Conservation (phyloP, 139 green algal species). For the Coelastrella sp. region DNA sequence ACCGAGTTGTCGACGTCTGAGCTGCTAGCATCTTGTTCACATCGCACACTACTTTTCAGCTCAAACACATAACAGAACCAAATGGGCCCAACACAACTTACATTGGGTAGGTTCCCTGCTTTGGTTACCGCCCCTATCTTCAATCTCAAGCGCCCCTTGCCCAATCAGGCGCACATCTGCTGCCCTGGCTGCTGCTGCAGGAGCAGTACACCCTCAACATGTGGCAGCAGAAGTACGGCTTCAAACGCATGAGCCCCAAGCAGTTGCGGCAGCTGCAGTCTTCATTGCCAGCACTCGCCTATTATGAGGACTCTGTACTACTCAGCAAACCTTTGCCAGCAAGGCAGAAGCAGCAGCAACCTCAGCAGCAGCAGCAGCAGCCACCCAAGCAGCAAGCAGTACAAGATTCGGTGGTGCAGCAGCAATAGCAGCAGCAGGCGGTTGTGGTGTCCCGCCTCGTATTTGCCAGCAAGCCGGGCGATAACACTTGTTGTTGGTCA, state of each 20-base stretch:
- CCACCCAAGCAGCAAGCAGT: too few relatives aligned
- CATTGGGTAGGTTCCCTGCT: too few relatives aligned
- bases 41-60: too few relatives aligned
- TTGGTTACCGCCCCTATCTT: not conserved
- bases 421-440: too few relatives aligned
- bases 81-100: too few relatives aligned
- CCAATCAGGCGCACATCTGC: too few relatives aligned
- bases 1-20: too few relatives aligned
- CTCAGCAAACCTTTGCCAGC: conserved; percentile 25
- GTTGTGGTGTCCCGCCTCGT: too few relatives aligned
- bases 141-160: not conserved
- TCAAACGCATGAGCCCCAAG: not conserved
- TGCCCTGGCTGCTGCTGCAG: conserved; percentile 7
- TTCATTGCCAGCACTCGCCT: conserved; percentile 15
- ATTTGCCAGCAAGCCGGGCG: not conserved
- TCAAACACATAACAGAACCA: too few relatives aligned
- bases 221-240: conserved; percentile 39
- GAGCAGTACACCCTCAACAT: not conserved
- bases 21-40: too few relatives aligned
- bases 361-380: not conserved
- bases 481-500: not conserved
- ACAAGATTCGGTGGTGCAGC: too few relatives aligned
- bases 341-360: conserved; percentile 9
- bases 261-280: conserved; percentile 3
- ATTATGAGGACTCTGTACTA: conserved; percentile 28